A percentile compares a stretch with the other conserved stretches of the same genome.
Evolutionary conservation across 257 asterid species (phyloP).

Genomic region (Paraleonurus japonicus): DNA sequence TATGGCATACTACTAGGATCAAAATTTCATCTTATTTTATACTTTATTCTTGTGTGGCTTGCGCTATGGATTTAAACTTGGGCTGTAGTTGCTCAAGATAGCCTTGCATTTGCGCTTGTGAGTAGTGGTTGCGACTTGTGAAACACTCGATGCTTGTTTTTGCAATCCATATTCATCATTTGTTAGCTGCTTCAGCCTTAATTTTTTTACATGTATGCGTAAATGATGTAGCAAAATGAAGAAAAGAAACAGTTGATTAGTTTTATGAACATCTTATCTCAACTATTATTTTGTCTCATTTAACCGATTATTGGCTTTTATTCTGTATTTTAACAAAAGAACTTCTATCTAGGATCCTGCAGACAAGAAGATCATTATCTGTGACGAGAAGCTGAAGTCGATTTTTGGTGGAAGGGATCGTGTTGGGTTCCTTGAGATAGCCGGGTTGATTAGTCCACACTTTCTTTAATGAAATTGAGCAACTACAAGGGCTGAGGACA

Average conservation of each 20-base stretch:
- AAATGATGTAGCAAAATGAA: background rate
- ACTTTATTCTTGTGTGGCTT: background rate
- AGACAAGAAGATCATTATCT: conserved; percentile 73
- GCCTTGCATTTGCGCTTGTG: background rate
- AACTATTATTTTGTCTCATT: background rate
- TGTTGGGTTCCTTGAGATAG: conserved; percentile 91
- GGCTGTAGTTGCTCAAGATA: background rate
- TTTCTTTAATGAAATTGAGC: conserved; percentile 45
- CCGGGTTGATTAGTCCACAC: conserved; percentile 87
- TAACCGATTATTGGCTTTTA: background rate
- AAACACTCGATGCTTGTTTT: background rate
- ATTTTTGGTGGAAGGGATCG: conserved; percentile 68
- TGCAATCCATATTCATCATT: background rate
- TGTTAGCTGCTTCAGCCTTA: background rate
- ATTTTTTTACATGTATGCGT: background rate
- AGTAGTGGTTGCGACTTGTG: background rate
- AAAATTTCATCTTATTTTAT: background rate
- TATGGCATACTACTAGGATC: background rate
- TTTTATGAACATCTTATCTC: background rate
- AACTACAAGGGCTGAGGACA: conserved; percentile 8
- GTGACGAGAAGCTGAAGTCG: conserved; percentile 89
- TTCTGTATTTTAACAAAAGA: background rate
- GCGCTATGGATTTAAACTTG: background rate
- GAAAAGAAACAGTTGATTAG: background rate
- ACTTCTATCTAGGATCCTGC: conserved; percentile 63